Evolutionary conservation across 495 filamentous ascomycete genomes (phyloP), one percentile per base, ranked within the genome.

Genomic region (Aspergillus cavernicola): DNA sequence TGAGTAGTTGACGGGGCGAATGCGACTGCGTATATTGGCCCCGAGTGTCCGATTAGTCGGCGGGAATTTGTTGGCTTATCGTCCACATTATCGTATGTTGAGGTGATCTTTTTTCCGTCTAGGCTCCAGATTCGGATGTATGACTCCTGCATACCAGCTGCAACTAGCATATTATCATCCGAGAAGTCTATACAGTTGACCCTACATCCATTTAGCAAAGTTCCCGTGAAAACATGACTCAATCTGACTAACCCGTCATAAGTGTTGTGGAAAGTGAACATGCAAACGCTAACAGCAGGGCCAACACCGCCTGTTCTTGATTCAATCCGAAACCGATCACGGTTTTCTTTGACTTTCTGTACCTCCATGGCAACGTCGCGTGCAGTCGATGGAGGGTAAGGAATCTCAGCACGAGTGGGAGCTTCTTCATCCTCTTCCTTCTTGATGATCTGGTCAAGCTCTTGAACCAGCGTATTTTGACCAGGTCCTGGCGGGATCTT

Each of bases 191-290:
- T 76, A 66, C 88, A 96, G 24, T 89, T 92, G 36, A 96, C 77
- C 19, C 92, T 97, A 58, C 9, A 29, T 29, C 75, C 50, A 77
- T 63, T 53, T 51, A 50, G 13, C 13, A 37, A 26, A 13, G 3
- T 24, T 45, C 42, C 22, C 20, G n/a, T 11, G 23, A 28, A 20
- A n/a, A 33, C 13, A 2, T 15, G 7, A 1, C 18, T 39, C n/a
- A 31, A 33, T n/a, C 13, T 11, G 19, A 42, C 82, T 74, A 74
- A 95, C 92, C 80, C 84, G 60, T 95, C 89, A 52, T 87, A 82
- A 6, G 89, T 96, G 66, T 98, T 97, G 73, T 98, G 95, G 61
- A 97, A 96, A 0, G 93, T 97, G 61, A 90, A 96, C 87, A 97
- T 96, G 76, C 84, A 89, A 10, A 93, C 84, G 60, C 89, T 93